Base-by-base conservation (phyloP, 805 yeast genomes). In the Candida chauliodis region DNA sequence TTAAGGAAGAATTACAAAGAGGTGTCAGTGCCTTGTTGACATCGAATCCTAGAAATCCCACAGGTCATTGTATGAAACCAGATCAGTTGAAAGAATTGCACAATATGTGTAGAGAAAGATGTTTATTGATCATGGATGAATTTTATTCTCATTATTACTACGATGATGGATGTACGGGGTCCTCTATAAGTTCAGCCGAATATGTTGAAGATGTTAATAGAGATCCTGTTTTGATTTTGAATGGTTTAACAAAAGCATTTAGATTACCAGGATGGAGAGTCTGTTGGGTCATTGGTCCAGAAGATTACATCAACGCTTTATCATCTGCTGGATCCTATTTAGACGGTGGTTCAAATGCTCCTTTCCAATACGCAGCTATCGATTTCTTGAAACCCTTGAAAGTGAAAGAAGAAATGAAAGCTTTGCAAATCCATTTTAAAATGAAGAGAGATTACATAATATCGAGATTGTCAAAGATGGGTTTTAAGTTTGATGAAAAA, bases 251-350 rank as follows among this genome's bases (percentile, higher is more conserved):
- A 35, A 77, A 77, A 55, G 76, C 78, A 2, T 77, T 77, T 59
- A 63, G 83, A 43, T 63, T 77, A 33, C 83, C 83, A 2, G 83
- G 83, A 1, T 77, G 81, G 81, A 64, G 83, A 56, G 71, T 73
- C 8, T 76, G 81, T 47, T 77, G 83, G 83, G 66, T 77, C 38
- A 60, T 77, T 42, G 83, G 82, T 1, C 83, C 83, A 13, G 80
- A 75, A 48, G 77, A 73, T 36, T 77, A 77, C 50, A 73, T 77
- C 45, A 62, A 60, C 37, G 75, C 79, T 3, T 63, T 77, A 43
- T 63, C 76, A 36, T 72, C 79, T 18, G 79, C 81, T 4, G 83
- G 82, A 2, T 76, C 81, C 1, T 77, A 62, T 43, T 56, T 77
- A 42, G 83, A 77, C 44, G 83, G 83, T 33, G 83, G 83, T 21